Evolutionary conservation across 257 asterid species (phyloP), one percentile per base, ranked within the genome.

Genomic region (Solanum ossicruentum): DNA sequence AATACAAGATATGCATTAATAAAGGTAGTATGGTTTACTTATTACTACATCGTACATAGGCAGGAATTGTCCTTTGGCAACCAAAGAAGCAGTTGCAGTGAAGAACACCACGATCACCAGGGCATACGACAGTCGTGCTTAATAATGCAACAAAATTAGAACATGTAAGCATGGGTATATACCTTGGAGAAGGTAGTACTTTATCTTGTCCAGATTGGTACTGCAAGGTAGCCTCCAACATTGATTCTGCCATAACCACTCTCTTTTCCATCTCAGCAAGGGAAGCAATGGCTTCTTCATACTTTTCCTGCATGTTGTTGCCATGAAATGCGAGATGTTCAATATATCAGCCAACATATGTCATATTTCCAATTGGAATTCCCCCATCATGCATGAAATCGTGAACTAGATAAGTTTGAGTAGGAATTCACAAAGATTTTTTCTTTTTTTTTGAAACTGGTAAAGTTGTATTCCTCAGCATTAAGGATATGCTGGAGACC

Each of bases 141-240:
- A 43, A 23, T 17, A 67, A 65, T 7, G 5, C 26, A 15, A 20
- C 10, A 43, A 32, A 82, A 21, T 32, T 41, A 63, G 16, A 45
- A 26, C 26, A 61, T 43, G 10, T 21, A 43, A 17, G 26, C 18
- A 15, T 10, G 56, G 0, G 3, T 60, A 70, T 52, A 12, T 90
- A 96, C 99, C 98, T 85, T 43, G 98, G 98, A 86, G 99, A 96
- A 75, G 97, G 93, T 86, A 84, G 94, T 6, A 90, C 83, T 90
- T 94, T 95, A 90, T 79, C 90, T 87, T 94, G 98, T 77, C 95
- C 98, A 15, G 99, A 95, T 89, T 96, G 98, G 88, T 93, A 97
- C 90, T 97, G 98, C 89, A 97, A 93, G 84, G 99, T 97, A 78
- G 99, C 99, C 91, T 95, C 99, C 82, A 97, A 91, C 99, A 95